Evolutionary conservation across 306 rosid genomes (phyloP), one percentile per base, ranked within the genome.

Genomic region (Potentilla sterilis): DNA sequence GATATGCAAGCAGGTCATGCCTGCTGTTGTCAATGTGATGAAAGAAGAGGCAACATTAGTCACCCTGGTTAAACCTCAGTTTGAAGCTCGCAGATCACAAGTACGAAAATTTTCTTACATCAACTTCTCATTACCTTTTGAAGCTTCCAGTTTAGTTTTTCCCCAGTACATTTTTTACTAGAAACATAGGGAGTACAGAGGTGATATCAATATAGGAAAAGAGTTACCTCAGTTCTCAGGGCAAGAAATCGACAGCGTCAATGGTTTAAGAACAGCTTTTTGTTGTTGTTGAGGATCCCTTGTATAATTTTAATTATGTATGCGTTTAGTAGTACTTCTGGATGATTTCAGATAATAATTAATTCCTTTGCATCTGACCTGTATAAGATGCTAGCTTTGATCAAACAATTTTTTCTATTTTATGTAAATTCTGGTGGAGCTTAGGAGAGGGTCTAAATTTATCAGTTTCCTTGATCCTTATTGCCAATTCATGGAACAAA

Each of bases 31-130:
- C 79, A 86, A 86, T 78, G 88, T 85, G 67, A 95, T 92, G 96
- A 89, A 90, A 83, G 93, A 89, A 83, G 90, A 83, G 67, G 91
- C 97, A n/a, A 79, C 86, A 9, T 84, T 95, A 77, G 87, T 95
- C 67, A 86, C 97, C 54, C 80, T 95, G 85, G 92, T 95, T 72
- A 95, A 94, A 77, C 99, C 97, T 78, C 99, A 95, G 76, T 92
- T 92, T 85, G 97, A 95, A 84, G 96, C 97, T 80, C 91, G 57
- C 28, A 86, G 97, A 85, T 89, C 93, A 57, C 97, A 95, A 84
- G 99, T 89, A 85, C 69, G 92, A 77, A 22, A 68, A 48, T 72
- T 9, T 63, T 37, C 35, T 67, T 72, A n/a, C n/a, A 22, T 64
- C 65, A 44, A 10, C 77, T 61, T 28, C 4, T 70, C 32, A 9